These are phyloP conservation scores for Phalaenopsis aphrodite DNA, from an alignment of 106 monocot species.

Conservation along the genomic window DNA sequence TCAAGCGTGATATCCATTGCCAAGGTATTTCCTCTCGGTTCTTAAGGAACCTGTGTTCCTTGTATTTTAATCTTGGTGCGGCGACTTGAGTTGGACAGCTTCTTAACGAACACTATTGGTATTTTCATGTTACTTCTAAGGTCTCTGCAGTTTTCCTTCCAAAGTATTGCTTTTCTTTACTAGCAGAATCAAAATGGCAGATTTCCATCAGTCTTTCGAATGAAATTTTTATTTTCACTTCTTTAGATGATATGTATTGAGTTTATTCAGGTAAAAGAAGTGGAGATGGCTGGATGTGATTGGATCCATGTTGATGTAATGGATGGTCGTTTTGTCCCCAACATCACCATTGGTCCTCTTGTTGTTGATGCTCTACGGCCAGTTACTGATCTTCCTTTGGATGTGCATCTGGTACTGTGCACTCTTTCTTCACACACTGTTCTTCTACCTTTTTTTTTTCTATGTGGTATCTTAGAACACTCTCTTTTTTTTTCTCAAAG, in stretches of 20 bases:
- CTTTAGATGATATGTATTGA: not conserved
- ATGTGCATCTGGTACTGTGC: slow-evolving; percentile 83
- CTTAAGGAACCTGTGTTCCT: not conserved
- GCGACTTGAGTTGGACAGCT: not conserved
- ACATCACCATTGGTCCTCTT: slow-evolving; percentile 96
- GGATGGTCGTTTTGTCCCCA: slow-evolving; percentile 98
- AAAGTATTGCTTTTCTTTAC: not conserved
- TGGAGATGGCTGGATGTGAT: slow-evolving; percentile 94
- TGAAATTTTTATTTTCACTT: not conserved
- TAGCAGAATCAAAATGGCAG: not conserved
- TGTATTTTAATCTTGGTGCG: not conserved
- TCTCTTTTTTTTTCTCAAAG: not conserved
- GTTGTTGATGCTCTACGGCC: slow-evolving; percentile 88
- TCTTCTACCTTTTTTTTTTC: not conserved
- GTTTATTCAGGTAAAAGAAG: slow-evolving; percentile 73
- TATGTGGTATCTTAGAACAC: not conserved
- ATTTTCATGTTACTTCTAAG: not conserved
- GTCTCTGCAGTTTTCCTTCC: not conserved
- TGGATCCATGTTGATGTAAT: slow-evolving; percentile 99
- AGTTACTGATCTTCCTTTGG: slow-evolving; percentile 93
- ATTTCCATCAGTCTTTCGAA: not conserved
- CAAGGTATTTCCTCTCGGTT: not conserved
- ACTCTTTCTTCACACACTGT: not conserved
- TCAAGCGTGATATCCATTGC: not conserved
- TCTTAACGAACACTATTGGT: not conserved